Evolutionary conservation across 2,329 filamentous ascomycete genomes (phyloP), one percentile per base, ranked within the genome.

Genomic region (Chaetomiaceae sp.): DNA sequence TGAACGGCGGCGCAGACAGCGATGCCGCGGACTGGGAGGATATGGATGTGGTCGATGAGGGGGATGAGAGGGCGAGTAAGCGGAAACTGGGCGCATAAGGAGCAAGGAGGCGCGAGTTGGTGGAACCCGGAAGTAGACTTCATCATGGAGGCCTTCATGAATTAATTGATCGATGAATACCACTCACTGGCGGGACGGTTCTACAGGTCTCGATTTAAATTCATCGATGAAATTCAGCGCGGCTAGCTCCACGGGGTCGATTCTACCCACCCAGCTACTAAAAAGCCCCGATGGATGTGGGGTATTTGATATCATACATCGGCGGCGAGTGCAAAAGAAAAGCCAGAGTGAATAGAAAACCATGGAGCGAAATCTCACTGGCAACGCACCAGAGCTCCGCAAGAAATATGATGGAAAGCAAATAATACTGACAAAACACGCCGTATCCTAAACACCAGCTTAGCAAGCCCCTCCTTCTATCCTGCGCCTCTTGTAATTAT

Each of bases 31-130:
- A 1, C 71, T 74, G 4, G 74, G 75, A 27, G 76, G 74, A 71
- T 9, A 80, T 82, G 74, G 80, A 83, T 46, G 62, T 83, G 25
- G 81, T 84, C 55, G 69, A 72, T 29, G 71, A 73, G 42, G 75
- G 78, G 1, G 54, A 55, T 4, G 27, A 77, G 65, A 71, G 77
- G 37, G 70, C 73, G 1, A 78, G 73, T 58, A 76, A 78, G 56
- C 72, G 78, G 52, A 84, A 81, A 70, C 71, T 82, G 36, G 38
- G 46, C 30, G 30, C 34, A 56, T 81, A 71, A 61, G 47, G 14
- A 2, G 21, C 2, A n/a, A n/a, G n/a, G 18, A 36, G 16, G 20
- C 33, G 16, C n/a, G n/a, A 18, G 25, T 27, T 27, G 25, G 25
- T 27, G 9, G 25, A 27, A 27, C 5, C 13, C 8, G 20, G 37